Base-by-base conservation (phyloP, 139 green algal species). In the Medakamo hakoo region DNA sequence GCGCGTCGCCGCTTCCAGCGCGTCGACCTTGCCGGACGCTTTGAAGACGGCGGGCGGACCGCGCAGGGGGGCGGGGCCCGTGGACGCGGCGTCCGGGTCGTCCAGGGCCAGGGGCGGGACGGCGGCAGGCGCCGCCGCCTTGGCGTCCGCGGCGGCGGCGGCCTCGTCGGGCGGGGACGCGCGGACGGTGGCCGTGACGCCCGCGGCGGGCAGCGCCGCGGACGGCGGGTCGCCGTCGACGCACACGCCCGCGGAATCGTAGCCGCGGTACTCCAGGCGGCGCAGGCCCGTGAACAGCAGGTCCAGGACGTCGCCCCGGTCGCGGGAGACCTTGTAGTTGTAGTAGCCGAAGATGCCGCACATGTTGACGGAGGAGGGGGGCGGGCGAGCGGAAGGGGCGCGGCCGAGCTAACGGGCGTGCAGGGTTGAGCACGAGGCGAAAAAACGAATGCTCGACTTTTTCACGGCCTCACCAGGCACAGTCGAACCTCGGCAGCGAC, bases 331-430 rank as follows among this genome's bases (percentile, higher is more conserved):
- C 25, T 77, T 76, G 65, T 80, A 93, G 58, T 89, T 95, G 60
- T 94, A 90, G 73, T 97, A 97, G 0, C 92, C 92, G 55, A 98
- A 96, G 49, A 98, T 98, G 22, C 92, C 92, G 69, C 89, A 96
- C 89, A 96, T 94, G 22, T 3, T 68, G 65, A 20, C n/a, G n/a
- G n/a, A n/a, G n/a, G n/a, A n/a, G n/a, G n/a, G n/a, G n/a, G n/a
- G n/a, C n/a, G n/a, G n/a, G n/a, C n/a, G n/a, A n/a, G n/a, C n/a
- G n/a, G n/a, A n/a, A n/a, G n/a, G n/a, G n/a, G n/a, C n/a, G n/a
- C n/a, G n/a, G n/a, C n/a, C n/a, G n/a, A n/a, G n/a, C n/a, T n/a
- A n/a, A n/a, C n/a, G 52, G 49, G 23, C 56, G 28, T 67, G 62
- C 2, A 58, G 58, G 16, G 4, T 9, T 25, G 23, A 62, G 62